Evolutionary conservation across 1,139 yeast genomes (phyloP), one percentile per base, ranked within the genome.

Genomic region (Blastobotrys ciferrii): DNA sequence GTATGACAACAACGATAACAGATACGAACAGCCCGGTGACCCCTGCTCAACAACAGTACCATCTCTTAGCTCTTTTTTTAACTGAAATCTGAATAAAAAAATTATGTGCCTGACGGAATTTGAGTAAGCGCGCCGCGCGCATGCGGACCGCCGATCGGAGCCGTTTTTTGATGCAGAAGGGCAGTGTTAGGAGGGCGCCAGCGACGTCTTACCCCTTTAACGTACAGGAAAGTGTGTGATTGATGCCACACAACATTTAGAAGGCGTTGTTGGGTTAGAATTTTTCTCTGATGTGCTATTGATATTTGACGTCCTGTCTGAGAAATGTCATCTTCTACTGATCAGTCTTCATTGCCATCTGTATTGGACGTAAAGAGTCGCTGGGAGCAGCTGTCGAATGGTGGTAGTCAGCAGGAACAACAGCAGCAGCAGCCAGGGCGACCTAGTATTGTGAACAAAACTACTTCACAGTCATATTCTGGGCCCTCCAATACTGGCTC

Each of bases 261-360:
- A 5, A 23, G 28, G 9, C 5, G 28, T 23, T 23, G 5, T 5
- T 23, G 28, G 28, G 5, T 23, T 23, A 23, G 28, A 23, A 23
- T 9, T 23, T 9, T 9, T 23, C 28, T 23, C 28, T 23, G 28
- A 23, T 23, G 28, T 23, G 28, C 28, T 23, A 23, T 23, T 23
- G 28, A 23, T 9, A 5, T 23, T 23, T 23, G 5, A 23, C 17
- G 43, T 47, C 46, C 28, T 23, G 28, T 23, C 5, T 23, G 28
- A 23, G 28, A 23, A 23, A 23, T 23, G 28, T 23, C 28, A 23
- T 23, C 28, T 23, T 42, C 59, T 32, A 55, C 60, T 30, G 65
- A 61, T 43, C 57, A 59, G 28, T 50, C 60, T 17, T 56, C 62
- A 2, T 52, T 61, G 14, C 60, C 61, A 20, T 61, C 65, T 7